Evolutionary conservation across 1,284 basidiomycete genomes (phyloP).

Genomic region (Puccinia triticina): DNA sequence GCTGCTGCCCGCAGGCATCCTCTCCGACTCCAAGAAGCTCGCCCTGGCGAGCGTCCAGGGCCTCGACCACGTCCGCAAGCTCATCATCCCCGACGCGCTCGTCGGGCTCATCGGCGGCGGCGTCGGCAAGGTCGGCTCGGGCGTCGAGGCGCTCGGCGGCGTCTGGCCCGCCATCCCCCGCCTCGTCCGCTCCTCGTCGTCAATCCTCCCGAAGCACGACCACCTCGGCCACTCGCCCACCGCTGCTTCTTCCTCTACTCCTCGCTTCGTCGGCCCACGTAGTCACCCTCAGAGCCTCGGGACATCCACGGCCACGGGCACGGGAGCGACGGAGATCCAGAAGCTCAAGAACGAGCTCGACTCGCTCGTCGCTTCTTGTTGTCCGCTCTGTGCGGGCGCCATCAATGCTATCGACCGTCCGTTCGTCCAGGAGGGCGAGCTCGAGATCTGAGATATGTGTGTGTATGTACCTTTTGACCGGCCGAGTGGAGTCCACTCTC

Average conservation of each 20-base stretch:
- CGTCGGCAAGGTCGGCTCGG: conserved; percentile 55
- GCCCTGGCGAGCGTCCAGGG: conserved; percentile 71
- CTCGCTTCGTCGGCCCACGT: no score
- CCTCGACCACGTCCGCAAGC: conserved; percentile 76
- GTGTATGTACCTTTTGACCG: no score
- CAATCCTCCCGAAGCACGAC: no score
- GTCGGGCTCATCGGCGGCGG: conserved; percentile 61
- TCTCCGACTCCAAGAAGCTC: conserved; percentile 71
- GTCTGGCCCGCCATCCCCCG: conserved; percentile 67
- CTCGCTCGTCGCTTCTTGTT: conserved; percentile 79
- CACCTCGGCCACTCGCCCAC: background rate
- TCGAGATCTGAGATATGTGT: conserved; percentile 67
- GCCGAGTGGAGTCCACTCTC: no score
- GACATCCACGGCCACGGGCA: no score
- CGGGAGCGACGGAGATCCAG: conserved; percentile 67
- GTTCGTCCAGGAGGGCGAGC: conserved; percentile 78
- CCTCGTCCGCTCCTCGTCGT: no score
- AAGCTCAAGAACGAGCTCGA: conserved; percentile 79
- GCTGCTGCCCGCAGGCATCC: conserved; percentile 61
- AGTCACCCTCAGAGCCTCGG: no score
- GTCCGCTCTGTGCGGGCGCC: conserved; percentile 86
- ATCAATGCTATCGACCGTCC: conserved; percentile 81
- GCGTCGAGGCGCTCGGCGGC: conserved; percentile 51
- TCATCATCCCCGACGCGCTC: conserved; percentile 88
- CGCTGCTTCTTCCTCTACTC: background rate